These are phyloP conservation scores for Blumeriella jaapii DNA, from an alignment of 2,329 filamentous ascomycete genomes.

Conservation along the genomic window DNA sequence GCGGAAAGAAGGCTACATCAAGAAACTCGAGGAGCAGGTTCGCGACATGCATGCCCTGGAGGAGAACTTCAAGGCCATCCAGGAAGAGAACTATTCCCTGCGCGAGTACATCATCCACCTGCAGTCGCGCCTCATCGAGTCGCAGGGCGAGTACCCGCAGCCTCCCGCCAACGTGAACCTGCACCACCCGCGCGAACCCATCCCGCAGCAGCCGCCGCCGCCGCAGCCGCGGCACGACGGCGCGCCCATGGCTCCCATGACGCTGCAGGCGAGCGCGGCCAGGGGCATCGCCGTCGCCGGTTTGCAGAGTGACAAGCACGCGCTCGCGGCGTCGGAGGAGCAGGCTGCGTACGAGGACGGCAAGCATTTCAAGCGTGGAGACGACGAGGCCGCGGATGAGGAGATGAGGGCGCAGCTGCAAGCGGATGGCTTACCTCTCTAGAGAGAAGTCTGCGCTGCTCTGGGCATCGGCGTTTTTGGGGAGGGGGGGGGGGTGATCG, in stretches of 20 bases:
- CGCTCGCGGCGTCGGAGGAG: constrained; percentile 14
- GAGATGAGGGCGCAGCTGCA: constrained; percentile 40
- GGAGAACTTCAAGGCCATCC: constrained; percentile 65
- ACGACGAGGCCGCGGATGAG: constrained; percentile 31
- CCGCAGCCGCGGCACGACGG: constrained; percentile 17
- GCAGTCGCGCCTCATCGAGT: constrained; percentile 75
- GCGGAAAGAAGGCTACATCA: constrained; percentile 96
- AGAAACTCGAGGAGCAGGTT: constrained; percentile 90
- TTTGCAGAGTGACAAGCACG: constrained; percentile 21
- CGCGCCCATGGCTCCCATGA: constrained; percentile 29
- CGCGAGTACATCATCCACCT: constrained; percentile 88
- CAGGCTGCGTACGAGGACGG: constrained; percentile 16
- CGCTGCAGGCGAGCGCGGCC: constrained; percentile 29
- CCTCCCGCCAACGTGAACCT: constrained; percentile 73
- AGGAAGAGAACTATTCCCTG: constrained; percentile 80
- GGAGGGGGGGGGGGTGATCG: constrained; percentile 1
- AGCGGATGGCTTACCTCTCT: constrained; percentile 20
- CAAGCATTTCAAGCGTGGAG: constrained; percentile 31
- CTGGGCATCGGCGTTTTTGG: too few species aligned
- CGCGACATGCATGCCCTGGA: constrained; percentile 68
- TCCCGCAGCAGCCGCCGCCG: constrained; percentile 19
- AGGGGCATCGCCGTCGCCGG: constrained; percentile 25
- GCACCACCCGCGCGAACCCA: constrained; percentile 34
- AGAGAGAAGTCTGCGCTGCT: too few species aligned
- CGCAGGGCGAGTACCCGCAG: constrained; percentile 72